Evolutionary conservation across 257 asterid genomes (phyloP).

Genomic region (Solanum megistacrolobum): DNA sequence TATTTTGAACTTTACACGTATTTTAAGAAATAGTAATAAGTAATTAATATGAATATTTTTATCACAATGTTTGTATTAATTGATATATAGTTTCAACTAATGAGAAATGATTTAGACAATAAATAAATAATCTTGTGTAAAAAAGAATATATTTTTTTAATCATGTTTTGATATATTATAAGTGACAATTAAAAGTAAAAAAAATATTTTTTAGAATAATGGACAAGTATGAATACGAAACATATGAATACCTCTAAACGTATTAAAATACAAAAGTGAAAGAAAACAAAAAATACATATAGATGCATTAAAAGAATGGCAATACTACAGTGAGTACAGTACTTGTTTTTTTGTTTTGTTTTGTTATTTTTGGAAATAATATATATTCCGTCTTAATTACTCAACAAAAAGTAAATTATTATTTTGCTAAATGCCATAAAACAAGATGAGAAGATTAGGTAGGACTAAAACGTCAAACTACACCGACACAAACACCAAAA

Average conservation of each 20-base stretch:
- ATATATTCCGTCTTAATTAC: conserved; percentile 1
- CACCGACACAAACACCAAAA: conserved; percentile 1
- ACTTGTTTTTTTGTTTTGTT: not conserved
- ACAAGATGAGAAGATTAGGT: conserved; percentile 12
- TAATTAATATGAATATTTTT: not conserved
- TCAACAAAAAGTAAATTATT: not conserved
- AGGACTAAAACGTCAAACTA: not conserved
- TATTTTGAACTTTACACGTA: not conserved
- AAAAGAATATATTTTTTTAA: no score
- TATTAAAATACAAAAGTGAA: not conserved
- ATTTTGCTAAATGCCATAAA: conserved; percentile 5
- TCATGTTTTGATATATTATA: no score
- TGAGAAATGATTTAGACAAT: no score
- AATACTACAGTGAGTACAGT: not conserved
- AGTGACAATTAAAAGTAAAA: no score
- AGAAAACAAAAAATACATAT: not conserved
- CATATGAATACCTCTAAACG: not conserved
- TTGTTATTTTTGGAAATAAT: not conserved
- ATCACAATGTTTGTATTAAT: not conserved
- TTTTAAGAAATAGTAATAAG: not conserved
- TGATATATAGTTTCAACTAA: fast-evolving
- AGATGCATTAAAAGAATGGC: not conserved
- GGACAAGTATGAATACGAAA: not conserved
- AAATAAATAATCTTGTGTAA: no score
- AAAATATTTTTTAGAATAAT: no score